Conservation (phyloP, 2,329 filamentous ascomycete species). For the Colletotrichum trifolii region DNA sequence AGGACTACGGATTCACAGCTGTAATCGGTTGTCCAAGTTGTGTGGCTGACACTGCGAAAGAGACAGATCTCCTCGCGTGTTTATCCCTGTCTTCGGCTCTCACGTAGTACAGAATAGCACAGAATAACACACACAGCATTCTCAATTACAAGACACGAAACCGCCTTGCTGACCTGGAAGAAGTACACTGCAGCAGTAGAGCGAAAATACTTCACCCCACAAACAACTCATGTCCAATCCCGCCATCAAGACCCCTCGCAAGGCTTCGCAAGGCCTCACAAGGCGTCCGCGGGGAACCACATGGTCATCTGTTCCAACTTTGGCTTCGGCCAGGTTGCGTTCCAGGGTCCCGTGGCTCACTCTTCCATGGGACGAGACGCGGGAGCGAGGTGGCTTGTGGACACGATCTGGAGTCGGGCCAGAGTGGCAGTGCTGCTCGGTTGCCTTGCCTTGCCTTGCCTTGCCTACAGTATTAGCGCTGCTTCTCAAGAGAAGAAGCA, state of each 20-base stretch:
- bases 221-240: constrained; percentile 10
- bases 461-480: constrained; percentile 2
- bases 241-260: not conserved
- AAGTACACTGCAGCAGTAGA: constrained; percentile 20
- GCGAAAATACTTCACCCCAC: not conserved
- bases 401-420: not conserved
- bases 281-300: constrained; percentile 21
- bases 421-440: constrained; percentile 28
- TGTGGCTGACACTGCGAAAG: not conserved
- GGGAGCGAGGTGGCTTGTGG: constrained; percentile 2
- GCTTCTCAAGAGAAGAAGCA: not conserved
- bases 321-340: no score
- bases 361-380: no score
- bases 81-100: not conserved
- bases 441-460: constrained; percentile 3
- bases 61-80: not conserved
- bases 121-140: no score
- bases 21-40: not conserved
- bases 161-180: not conserved
- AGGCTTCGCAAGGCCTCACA: constrained; percentile 16
- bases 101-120: not conserved
- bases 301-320: not conserved
- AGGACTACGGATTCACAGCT: not conserved
- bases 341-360: no score
- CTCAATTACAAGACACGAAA: not conserved